Evolutionary conservation across 305 asterid species (phyloP).

Genomic region (Fraxinus paxiana): DNA sequence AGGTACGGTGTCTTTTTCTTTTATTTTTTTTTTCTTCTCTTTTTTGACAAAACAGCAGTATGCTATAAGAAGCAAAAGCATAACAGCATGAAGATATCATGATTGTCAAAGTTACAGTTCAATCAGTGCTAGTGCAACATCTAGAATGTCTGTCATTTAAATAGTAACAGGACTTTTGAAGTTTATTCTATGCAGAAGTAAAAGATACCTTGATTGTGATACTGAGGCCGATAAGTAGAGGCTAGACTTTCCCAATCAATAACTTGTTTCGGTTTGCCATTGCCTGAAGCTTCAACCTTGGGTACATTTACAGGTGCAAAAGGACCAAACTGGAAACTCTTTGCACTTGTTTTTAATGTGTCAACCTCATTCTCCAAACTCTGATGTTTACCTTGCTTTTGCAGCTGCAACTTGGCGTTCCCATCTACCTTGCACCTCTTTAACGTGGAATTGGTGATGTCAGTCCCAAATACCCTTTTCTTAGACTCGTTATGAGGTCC

Average conservation of each 20-base stretch:
- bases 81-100: background rate
- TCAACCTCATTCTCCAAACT: slow-evolving; percentile 45
- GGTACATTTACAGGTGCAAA: slow-evolving; percentile 74
- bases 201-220: slow-evolving; percentile 83
- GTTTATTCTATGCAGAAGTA: background rate
- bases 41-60: background rate
- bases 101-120: background rate
- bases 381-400: slow-evolving; percentile 49
- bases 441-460: slow-evolving; percentile 56
- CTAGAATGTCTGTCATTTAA: background rate
- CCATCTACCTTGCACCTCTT: slow-evolving; percentile 61
- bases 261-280: slow-evolving; percentile 35
- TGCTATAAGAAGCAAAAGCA: background rate
- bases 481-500: slow-evolving; percentile 40
- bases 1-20: background rate
- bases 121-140: background rate
- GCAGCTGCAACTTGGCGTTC: slow-evolving; percentile 35
- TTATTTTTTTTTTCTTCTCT: background rate
- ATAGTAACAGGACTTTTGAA: background rate
- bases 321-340: slow-evolving; percentile 78
- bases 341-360: slow-evolving; percentile 30
- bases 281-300: slow-evolving; percentile 40
- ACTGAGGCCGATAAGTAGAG: slow-evolving; percentile 68
- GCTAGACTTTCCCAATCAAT: slow-evolving; percentile 76
- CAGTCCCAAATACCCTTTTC: slow-evolving; percentile 83